These are phyloP conservation scores for Penicillium vulpinum DNA, from an alignment of 2,329 filamentous ascomycete species.

Conservation along the genomic window DNA sequence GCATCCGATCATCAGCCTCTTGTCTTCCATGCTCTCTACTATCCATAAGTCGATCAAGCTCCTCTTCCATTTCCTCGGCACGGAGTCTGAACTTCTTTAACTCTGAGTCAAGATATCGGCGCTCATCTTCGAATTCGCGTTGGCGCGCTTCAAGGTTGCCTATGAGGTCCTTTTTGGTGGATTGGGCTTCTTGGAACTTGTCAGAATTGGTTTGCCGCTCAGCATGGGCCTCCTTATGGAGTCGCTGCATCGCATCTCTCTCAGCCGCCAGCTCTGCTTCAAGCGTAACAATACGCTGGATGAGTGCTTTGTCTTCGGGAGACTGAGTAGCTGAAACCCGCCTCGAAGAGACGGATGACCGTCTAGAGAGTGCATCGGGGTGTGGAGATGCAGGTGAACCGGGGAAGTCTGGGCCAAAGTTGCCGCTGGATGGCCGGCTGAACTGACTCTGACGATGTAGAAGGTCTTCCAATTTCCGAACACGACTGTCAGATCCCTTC, in stretches of 20 bases:
- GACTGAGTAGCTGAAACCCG: conserved; percentile 62
- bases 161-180: conserved; percentile 90
- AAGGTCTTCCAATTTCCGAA: conserved; percentile 87
- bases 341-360: conserved; percentile 62
- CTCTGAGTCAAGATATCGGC: conserved; percentile 78
- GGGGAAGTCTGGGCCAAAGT: conserved; percentile 47
- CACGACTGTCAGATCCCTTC: conserved; percentile 82
- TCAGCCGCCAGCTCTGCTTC: conserved; percentile 77
- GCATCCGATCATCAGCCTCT: conserved; percentile 67
- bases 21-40: conserved; percentile 80
- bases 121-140: conserved; percentile 80
- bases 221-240: conserved; percentile 70
- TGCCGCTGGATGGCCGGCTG: conserved; percentile 54
- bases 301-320: conserved; percentile 60
- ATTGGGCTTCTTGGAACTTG: conserved; percentile 79
- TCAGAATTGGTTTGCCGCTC: conserved; percentile 62
- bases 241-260: conserved; percentile 63
- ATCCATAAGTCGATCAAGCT: conserved; percentile 80
- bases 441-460: conserved; percentile 75
- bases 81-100: conserved; percentile 72
- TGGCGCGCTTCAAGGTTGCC: conserved; percentile 93
- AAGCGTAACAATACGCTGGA: conserved; percentile 64
- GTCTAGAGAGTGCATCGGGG: conserved; percentile 50
- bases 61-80: conserved; percentile 87
- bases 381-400: conserved; percentile 44